Conservation (phyloP, 192 early-diverging fungal genomes). For the Coemansia aciculifera region DNA sequence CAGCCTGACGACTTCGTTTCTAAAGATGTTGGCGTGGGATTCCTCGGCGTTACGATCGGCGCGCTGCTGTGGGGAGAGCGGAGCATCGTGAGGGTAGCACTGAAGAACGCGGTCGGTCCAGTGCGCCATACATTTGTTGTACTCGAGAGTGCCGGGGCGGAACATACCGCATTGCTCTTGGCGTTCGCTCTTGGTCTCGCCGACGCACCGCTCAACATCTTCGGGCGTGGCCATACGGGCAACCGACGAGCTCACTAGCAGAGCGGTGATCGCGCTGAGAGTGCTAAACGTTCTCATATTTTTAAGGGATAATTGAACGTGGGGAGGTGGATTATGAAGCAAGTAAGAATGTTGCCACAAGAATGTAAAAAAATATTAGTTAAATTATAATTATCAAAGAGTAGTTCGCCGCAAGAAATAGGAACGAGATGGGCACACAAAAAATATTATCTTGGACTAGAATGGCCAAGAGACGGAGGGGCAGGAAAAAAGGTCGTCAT, state of each 20-base stretch:
- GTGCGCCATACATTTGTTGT: slow-evolving; percentile 55
- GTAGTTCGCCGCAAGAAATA: no score
- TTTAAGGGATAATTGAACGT: neutral
- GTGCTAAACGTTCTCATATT: slow-evolving; percentile 43
- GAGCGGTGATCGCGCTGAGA: slow-evolving; percentile 38
- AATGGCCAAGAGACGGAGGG: neutral
- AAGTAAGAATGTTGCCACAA: no score
- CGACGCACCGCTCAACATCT: slow-evolving; percentile 17
- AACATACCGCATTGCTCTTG: slow-evolving; percentile 43
- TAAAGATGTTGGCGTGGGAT: slow-evolving; percentile 18
- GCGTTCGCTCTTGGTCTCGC: slow-evolving; percentile 22
- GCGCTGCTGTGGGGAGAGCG: slow-evolving; percentile 32
- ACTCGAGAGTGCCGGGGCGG: slow-evolving; percentile 41
- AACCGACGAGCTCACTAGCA: slow-evolving; percentile 25
- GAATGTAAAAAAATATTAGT: no score
- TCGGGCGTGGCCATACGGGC: slow-evolving; percentile 11
- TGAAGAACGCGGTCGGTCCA: slow-evolving; percentile 49
- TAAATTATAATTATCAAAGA: no score
- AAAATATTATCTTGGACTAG: no score
- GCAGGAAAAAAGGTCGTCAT: neutral
- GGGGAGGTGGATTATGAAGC: neutral
- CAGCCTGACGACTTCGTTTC: slow-evolving; percentile 29
- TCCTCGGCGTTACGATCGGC: slow-evolving; percentile 28
- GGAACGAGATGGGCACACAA: no score
- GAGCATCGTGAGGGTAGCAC: slow-evolving; percentile 30